Evolutionary conservation across 192 early-diverging fungal genomes (phyloP).

Genomic region (Coemansia biformis): DNA sequence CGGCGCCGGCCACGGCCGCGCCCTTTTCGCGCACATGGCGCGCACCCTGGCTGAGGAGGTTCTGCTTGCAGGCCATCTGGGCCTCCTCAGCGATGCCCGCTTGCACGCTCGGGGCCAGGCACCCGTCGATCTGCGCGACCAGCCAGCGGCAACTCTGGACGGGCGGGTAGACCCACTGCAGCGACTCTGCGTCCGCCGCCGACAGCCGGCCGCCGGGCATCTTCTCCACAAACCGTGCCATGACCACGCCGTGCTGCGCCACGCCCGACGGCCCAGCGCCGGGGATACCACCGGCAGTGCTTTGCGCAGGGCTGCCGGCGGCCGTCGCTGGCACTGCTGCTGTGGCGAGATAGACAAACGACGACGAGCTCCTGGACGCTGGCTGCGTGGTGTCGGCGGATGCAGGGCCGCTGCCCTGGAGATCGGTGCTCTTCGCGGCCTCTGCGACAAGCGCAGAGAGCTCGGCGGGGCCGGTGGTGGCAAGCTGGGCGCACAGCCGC

Average conservation of each 20-base stretch:
- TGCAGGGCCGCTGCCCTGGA: conserved; percentile 3
- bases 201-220: conserved; percentile 4
- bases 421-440: not conserved
- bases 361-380: not conserved
- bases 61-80: conserved; percentile 26
- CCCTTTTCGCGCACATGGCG: conserved; percentile 15
- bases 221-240: not conserved
- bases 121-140: conserved; percentile 32
- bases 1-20: conserved; percentile 7
- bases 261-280: not conserved
- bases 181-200: conserved; percentile 8
- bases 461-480: conserved; percentile 13
- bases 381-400: not conserved
- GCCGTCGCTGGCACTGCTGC: not conserved
- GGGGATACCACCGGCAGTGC: not conserved
- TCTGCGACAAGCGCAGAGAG: conserved; percentile 2
- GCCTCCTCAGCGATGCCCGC: conserved; percentile 33
- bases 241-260: not conserved
- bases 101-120: conserved; percentile 31
- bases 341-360: conserved; percentile 1
- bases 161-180: conserved; percentile 36
- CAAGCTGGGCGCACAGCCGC: conserved; percentile 11
- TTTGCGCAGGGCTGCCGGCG: no score
- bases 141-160: conserved; percentile 34
- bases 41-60: conserved; percentile 22